A percentile compares a stretch with the other conserved stretches of the same genome.
These are phyloP conservation scores for Ogataea ganodermae DNA, from an alignment of 805 yeast species.

Conservation along the genomic window DNA sequence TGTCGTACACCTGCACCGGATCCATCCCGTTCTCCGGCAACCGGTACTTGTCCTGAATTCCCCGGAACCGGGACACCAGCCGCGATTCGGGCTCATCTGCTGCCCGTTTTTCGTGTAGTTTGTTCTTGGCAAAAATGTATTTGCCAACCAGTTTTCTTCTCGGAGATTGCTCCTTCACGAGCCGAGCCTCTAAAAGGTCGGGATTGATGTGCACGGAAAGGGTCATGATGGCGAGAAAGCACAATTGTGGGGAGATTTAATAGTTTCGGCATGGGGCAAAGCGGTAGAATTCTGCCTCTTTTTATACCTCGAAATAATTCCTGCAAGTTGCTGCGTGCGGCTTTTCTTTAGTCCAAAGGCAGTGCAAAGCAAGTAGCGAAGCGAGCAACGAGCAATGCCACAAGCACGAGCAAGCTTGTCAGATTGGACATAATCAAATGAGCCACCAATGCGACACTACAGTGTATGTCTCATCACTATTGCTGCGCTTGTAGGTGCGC, in stretches of 20 bases:
- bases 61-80: slow-evolving; percentile 37
- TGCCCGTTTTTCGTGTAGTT: slow-evolving; percentile 15
- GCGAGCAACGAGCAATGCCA: background rate
- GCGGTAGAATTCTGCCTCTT: background rate
- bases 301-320: background rate
- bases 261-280: no score
- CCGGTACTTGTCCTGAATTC: slow-evolving; percentile 50
- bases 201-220: slow-evolving; percentile 48
- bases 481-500: no score
- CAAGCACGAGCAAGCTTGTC: background rate
- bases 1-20: slow-evolving; percentile 54
- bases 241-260: no score
- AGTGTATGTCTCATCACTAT: no score
- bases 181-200: slow-evolving; percentile 40
- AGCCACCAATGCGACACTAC: no score
- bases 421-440: background rate
- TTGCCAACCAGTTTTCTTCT: slow-evolving; percentile 18
- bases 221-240: slow-evolving; percentile 37
- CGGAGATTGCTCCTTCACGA: slow-evolving; percentile 27
- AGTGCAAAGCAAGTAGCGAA: background rate
- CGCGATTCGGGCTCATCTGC: slow-evolving; percentile 15
- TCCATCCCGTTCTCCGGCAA: slow-evolving; percentile 60
- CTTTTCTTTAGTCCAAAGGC: background rate
- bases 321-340: slow-evolving; percentile 3
- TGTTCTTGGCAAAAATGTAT: slow-evolving; percentile 24